Evolutionary conservation across 139 green algal genomes (phyloP), one percentile per base, ranked within the genome.

Genomic region (Chlamydomonas incerta): DNA sequence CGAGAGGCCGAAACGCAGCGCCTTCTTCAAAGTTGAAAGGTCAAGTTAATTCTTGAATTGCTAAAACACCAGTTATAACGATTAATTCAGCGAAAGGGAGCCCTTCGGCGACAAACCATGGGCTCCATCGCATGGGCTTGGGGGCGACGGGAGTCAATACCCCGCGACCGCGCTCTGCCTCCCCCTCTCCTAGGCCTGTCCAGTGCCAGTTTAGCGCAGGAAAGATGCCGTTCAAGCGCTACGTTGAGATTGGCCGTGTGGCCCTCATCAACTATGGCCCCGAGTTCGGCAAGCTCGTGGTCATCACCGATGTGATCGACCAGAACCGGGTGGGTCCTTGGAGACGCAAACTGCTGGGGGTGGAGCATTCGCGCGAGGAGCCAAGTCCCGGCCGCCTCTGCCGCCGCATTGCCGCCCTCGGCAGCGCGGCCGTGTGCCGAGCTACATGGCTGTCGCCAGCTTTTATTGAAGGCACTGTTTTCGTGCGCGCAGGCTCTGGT

Each of bases 161-260:
- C 41, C 41, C 41, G 41, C 41, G 41, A 50, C 41, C 15, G 20
- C 55, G 55, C 55, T 24, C 21, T 63, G 20, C 20, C 13, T 70
- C 29, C n/a, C n/a, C 17, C 63, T 70, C 63, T 21, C n/a, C n/a
- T 37, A 35, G n/a, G 24, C 34, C 55, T 63, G 55, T 23, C 20
- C 18, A 63, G 55, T 63, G 18, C 55, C 34, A 72, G 74, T 35
- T 82, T 60, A 50, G 62, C 58, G 20, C n/a, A 35, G 26, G 17
- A 71, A 91, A 74, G 37, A 99, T 99, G 96, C 95, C 96, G 69
- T 98, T 98, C 93, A 94, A 93, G 88, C 88, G 95, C 66, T 95
- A 96, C 81, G 95, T 99, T 34, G 97, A 99, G 91, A 96, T 99
- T 82, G 98, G 98, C 85, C 96, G 98, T 37, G 96, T 99, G 71